These are phyloP conservation scores for Coemansia sp. DNA, from an alignment of 192 early-diverging fungal genomes.

Conservation along the genomic window DNA sequence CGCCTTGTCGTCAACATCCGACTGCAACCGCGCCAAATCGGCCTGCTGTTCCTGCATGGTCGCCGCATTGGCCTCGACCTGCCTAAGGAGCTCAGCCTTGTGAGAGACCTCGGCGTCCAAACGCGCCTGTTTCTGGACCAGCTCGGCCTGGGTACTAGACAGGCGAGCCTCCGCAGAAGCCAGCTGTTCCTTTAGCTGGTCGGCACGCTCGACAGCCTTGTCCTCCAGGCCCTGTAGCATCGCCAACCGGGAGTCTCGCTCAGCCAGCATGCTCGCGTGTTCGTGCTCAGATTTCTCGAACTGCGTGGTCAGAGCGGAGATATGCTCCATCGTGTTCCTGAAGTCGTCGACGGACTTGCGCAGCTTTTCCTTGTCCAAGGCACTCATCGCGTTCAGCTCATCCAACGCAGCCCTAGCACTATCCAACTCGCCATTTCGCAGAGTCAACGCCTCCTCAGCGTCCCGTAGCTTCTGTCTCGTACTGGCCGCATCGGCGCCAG, in stretches of 20 bases:
- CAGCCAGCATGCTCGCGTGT: neutral
- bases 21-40: constrained; percentile 7
- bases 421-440: neutral
- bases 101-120: neutral
- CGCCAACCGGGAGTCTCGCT: neutral
- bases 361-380: neutral
- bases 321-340: neutral
- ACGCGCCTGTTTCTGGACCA: neutral
- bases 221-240: neutral
- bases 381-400: neutral
- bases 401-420: neutral
- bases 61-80: constrained; percentile 11
- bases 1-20: neutral
- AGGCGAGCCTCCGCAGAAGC: neutral
- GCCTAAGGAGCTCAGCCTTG: constrained; percentile 7
- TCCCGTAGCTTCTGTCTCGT: neutral
- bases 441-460: neutral
- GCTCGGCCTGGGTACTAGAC: neutral
- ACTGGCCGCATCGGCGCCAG: neutral
- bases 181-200: constrained; percentile 13
- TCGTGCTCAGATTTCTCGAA: neutral
- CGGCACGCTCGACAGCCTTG: neutral
- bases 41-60: constrained; percentile 2
- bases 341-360: neutral
- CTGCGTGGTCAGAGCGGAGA: neutral